Evolutionary conservation across 257 asterid species (phyloP).

Genomic region (Eucommia ulmoides): DNA sequence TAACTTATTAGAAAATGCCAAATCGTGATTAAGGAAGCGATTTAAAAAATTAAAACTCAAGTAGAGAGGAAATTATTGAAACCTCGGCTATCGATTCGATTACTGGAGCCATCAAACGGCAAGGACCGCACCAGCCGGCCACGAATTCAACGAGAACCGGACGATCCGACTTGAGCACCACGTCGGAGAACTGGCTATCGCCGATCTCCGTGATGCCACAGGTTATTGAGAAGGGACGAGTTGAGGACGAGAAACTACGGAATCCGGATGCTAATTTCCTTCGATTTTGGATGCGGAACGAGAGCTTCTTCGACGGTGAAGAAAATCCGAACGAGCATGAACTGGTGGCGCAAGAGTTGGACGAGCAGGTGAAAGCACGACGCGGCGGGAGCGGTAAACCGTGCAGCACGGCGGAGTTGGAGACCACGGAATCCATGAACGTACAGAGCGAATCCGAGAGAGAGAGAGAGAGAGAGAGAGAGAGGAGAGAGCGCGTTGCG

Average conservation of each 20-base stretch:
- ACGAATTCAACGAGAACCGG: conserved; percentile 87
- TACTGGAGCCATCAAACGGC: conserved; percentile 78
- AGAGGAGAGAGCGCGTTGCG: not conserved
- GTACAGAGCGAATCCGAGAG: not conserved
- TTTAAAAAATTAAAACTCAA: too few relatives aligned
- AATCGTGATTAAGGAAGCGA: too few relatives aligned
- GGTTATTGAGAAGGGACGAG: conserved; percentile 13
- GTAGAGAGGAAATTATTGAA: not conserved
- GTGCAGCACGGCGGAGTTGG: not conserved
- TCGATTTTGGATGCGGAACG: not conserved
- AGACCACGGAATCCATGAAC: not conserved
- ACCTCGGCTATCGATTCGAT: conserved; percentile 67
- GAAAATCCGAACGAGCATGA: too few relatives aligned
- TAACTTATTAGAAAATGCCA: too few relatives aligned
- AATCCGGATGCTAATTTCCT: not conserved
- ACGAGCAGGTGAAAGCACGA: not conserved
- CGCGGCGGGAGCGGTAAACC: not conserved
- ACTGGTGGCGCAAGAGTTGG: not conserved
- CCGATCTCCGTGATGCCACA: conserved; percentile 44
- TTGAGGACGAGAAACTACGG: not conserved
- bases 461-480: not conserved
- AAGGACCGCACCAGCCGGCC: conserved; percentile 92
- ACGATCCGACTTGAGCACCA: conserved; percentile 59
- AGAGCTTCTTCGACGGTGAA: too few relatives aligned
- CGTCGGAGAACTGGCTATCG: conserved; percentile 43